Percentiles rank a stretch among this genome's conserved stretches.
Conservation (phyloP, 2,329 filamentous ascomycete species). For the Pyrenochaeta sp. region DNA sequence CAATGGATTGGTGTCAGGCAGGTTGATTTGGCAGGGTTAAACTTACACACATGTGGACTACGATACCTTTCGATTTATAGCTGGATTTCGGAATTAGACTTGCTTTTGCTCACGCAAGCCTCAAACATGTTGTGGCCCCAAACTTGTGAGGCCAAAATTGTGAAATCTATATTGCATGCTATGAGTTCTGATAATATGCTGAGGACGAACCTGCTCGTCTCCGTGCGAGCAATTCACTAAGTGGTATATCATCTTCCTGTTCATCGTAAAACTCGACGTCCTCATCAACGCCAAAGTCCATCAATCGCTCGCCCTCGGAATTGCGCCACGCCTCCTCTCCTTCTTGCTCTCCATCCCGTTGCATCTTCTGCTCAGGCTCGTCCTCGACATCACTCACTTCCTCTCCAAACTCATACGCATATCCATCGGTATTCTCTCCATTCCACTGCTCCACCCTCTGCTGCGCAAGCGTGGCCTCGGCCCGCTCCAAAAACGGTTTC, state of each 20-base stretch:
- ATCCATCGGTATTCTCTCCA: constrained; percentile 8
- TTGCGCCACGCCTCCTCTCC: constrained; percentile 74
- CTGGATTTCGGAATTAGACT: constrained; percentile 32
- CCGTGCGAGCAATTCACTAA: constrained; percentile 67
- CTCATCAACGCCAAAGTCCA: constrained; percentile 82
- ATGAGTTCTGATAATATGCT: constrained; percentile 5
- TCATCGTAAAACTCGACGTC: constrained; percentile 72
- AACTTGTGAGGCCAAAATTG: neutral
- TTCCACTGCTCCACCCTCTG: constrained; percentile 2
- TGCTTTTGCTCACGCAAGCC: constrained; percentile 26
- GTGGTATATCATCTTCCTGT: constrained; percentile 71
- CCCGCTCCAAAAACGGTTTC: constrained; percentile 52
- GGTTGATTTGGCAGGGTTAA: constrained; percentile 3
- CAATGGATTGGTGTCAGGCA: constrained; percentile 6
- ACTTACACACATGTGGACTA: constrained; percentile 13
- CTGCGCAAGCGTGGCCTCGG: constrained; percentile 32
- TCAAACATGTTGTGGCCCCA: constrained; percentile 13
- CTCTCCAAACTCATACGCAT: constrained; percentile 31
- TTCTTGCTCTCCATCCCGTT: constrained; percentile 40
- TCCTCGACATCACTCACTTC: constrained; percentile 27
- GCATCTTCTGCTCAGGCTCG: constrained; percentile 14
- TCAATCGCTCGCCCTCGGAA: constrained; percentile 74
- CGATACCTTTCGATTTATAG: constrained; percentile 16
- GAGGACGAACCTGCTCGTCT: constrained; percentile 18
- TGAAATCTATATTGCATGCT: neutral